phyloP scores from a whole-genome alignment of 257 asterid species.

The Solanum chmielewskii region DNA sequence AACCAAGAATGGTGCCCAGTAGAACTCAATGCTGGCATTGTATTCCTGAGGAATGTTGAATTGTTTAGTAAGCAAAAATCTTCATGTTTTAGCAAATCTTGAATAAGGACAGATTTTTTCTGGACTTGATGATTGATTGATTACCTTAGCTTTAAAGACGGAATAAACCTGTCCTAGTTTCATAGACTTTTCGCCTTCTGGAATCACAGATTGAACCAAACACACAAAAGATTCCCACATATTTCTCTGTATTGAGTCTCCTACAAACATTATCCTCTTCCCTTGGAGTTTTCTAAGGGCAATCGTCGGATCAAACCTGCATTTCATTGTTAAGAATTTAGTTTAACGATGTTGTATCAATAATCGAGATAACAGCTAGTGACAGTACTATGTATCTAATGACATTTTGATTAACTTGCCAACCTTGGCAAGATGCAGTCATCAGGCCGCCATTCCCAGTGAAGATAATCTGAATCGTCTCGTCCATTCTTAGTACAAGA shows the following conservation, averaged over 20 bases:
- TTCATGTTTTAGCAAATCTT: not conserved
- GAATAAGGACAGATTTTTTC: not conserved
- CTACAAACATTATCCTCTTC: constrained; percentile 79
- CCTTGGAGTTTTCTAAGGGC: constrained; percentile 64
- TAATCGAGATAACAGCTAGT: not conserved
- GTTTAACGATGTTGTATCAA: not conserved
- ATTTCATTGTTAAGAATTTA: not conserved
- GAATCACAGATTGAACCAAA: constrained; percentile 61
- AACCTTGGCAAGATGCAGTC: constrained; percentile 92
- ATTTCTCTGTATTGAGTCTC: constrained; percentile 93
- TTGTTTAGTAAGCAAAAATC: not conserved
- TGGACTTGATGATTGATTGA: not conserved
- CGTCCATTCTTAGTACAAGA: constrained; percentile 80
- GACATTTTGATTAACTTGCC: not conserved
- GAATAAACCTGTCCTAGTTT: constrained; percentile 49
- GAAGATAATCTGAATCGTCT: constrained; percentile 46
- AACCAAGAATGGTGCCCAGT: constrained; percentile 83
- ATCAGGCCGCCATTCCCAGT: constrained; percentile 90
- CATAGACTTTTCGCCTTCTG: constrained; percentile 57
- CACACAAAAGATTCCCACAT: constrained; percentile 94
- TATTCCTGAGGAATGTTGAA: constrained; percentile 36
- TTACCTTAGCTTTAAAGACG: constrained; percentile 32
- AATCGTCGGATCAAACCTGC: constrained; percentile 60
- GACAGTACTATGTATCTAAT: not conserved
- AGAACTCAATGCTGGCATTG: constrained; percentile 72